A percentile compares a stretch with the other conserved stretches of the same genome.
These are phyloP conservation scores for Dentipellis sp. DNA, from an alignment of 768 basidiomycete genomes.

Conservation along the genomic window DNA sequence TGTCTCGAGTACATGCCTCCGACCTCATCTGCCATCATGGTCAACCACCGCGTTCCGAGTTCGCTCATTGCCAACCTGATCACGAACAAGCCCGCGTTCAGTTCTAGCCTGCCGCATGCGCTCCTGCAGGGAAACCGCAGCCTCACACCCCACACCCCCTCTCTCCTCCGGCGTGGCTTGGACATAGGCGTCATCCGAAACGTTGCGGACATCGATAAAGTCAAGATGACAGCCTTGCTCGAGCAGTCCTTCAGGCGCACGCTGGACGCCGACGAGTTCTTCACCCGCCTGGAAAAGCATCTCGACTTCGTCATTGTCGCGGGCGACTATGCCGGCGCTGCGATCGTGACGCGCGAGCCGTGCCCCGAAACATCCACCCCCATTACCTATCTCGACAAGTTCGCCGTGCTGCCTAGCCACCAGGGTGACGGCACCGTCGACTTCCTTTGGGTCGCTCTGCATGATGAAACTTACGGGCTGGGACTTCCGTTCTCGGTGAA, in stretches of 20 bases:
- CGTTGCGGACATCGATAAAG: slow-evolving; percentile 57
- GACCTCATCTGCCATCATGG: slow-evolving; percentile 90
- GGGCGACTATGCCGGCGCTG: slow-evolving; percentile 92
- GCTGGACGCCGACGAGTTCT: slow-evolving; percentile 70
- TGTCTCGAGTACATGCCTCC: slow-evolving; percentile 92
- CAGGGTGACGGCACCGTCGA: slow-evolving; percentile 99
- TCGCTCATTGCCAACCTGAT: slow-evolving; percentile 95
- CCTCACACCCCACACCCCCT: slow-evolving; percentile 86
- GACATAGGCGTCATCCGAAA: slow-evolving; percentile 78
- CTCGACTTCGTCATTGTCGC: slow-evolving; percentile 92
- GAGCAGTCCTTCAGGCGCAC: slow-evolving; percentile 78
- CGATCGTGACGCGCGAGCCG: slow-evolving; percentile 71
- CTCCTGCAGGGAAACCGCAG: slow-evolving; percentile 80
- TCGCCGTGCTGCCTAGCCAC: slow-evolving; percentile 88
- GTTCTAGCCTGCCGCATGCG: slow-evolving; percentile 91
- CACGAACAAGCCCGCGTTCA: slow-evolving; percentile 95
- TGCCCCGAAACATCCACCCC: slow-evolving; percentile 38
- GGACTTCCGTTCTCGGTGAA: slow-evolving; percentile 92
- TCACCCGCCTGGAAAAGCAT: slow-evolving; percentile 58
- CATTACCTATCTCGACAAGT: slow-evolving; percentile 95
- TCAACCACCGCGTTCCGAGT: slow-evolving; percentile 92
- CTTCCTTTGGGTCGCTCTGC: slow-evolving; percentile 97
- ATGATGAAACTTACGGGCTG: slow-evolving; percentile 96
- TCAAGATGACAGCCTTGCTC: slow-evolving; percentile 70
- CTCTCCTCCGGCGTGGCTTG: slow-evolving; percentile 81